phyloP scores from a whole-genome alignment of 305 asterid species.

The Galium porrigens region DNA sequence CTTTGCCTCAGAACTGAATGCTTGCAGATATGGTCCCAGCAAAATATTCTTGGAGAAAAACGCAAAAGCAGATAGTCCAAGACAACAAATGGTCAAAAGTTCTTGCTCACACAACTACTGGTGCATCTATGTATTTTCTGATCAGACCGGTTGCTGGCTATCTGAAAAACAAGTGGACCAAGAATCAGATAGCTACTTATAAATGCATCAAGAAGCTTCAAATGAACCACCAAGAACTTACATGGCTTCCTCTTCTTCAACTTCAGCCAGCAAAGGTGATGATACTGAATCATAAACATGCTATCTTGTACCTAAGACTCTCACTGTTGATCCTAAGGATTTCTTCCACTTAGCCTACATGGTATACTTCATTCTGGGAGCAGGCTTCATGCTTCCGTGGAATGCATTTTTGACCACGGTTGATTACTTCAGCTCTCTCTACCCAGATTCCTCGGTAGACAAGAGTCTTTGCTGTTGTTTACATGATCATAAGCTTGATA shows the following conservation, averaged over 20 bases:
- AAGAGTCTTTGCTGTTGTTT: conserved; percentile 52
- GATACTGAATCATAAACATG: too few species aligned
- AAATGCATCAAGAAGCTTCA: not conserved
- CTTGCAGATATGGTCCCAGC: not conserved
- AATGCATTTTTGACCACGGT: too few species aligned
- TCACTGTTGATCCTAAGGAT: too few species aligned
- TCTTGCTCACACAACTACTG: not conserved
- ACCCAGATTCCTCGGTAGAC: conserved; percentile 67
- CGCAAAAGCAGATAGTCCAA: not conserved
- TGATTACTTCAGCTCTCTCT: conserved; percentile 28
- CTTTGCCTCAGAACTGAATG: conserved; percentile 24
- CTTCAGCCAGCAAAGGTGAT: too few species aligned
- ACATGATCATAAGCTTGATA: conserved; percentile 45
- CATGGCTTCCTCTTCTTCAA: too few species aligned
- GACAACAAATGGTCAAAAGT: not conserved
- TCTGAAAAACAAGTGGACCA: not conserved
- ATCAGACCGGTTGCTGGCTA: not conserved
- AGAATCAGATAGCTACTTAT: not conserved
- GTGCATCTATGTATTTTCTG: not conserved
- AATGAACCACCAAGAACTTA: not conserved
- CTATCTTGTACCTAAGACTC: too few species aligned
- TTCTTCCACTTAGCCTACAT: too few species aligned
- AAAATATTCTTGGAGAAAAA: not conserved
- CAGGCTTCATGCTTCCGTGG: too few species aligned
- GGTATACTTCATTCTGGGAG: too few species aligned